These are phyloP conservation scores for Quercus variabilis DNA, from an alignment of 306 rosid species.

Conservation along the genomic window DNA sequence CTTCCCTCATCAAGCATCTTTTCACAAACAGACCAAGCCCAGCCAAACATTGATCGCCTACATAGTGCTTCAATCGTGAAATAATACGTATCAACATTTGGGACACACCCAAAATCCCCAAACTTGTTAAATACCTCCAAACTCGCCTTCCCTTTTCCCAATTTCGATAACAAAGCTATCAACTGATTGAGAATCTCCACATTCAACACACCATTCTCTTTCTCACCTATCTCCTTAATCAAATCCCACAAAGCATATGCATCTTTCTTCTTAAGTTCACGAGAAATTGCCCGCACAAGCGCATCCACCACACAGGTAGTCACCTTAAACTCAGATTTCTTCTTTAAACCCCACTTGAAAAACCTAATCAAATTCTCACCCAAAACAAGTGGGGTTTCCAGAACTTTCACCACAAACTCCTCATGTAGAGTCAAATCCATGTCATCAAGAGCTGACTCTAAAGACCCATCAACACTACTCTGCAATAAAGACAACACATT, in stretches of 20 bases:
- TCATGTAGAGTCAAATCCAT: slow-evolving; percentile 43
- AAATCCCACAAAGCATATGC: slow-evolving; percentile 64
- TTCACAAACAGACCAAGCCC: slow-evolving; percentile 49
- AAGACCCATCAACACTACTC: slow-evolving; percentile 40
- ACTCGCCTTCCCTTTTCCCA: slow-evolving; percentile 75
- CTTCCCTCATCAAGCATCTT: slow-evolving; percentile 55
- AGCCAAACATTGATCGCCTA: slow-evolving; percentile 42
- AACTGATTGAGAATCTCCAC: slow-evolving; percentile 45
- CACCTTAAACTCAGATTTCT: slow-evolving; percentile 36
- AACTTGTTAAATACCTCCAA: slow-evolving; percentile 55
- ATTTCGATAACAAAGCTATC: slow-evolving; percentile 45
- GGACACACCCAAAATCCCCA: slow-evolving; percentile 47
- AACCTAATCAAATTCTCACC: slow-evolving; percentile 62
- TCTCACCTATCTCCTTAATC: slow-evolving; percentile 50
- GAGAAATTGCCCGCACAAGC: slow-evolving; percentile 37
- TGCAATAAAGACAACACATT: slow-evolving; percentile 42
- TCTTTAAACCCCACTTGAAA: slow-evolving; percentile 60
- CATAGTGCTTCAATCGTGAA: slow-evolving; percentile 61
- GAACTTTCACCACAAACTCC: slow-evolving; percentile 40
- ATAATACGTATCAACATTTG: slow-evolving; percentile 57
- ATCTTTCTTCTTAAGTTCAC: slow-evolving; percentile 29
- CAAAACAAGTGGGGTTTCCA: slow-evolving; percentile 44
- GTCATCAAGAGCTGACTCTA: slow-evolving; percentile 47
- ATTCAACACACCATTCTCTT: slow-evolving; percentile 33
- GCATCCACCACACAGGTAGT: slow-evolving; percentile 41